Percentiles rank a stretch among this genome's conserved stretches.
phyloP scores from a whole-genome alignment of 257 asterid genomes.

The Apocynum venetum region DNA sequence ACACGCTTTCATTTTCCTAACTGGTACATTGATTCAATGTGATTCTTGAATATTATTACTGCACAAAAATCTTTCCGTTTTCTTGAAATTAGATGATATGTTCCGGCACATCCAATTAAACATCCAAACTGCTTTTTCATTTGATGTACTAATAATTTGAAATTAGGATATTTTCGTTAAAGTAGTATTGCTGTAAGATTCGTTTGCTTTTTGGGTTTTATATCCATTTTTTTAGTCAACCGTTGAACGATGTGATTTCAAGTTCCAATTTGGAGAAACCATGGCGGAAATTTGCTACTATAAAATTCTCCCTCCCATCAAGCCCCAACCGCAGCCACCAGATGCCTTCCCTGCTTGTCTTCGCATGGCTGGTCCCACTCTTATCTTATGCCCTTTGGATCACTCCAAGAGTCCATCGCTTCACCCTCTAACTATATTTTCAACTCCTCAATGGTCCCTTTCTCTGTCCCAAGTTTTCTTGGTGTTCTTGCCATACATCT shows the following conservation, averaged over 20 bases:
- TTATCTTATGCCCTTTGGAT: slow-evolving; percentile 14
- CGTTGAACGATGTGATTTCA: neutral
- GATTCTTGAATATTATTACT: too few relatives aligned
- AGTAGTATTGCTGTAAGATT: too few relatives aligned
- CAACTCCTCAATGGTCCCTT: neutral
- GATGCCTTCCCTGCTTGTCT: neutral
- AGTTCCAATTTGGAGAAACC: neutral
- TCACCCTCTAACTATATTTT: neutral
- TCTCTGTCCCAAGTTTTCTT: neutral
- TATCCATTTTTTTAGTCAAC: neutral
- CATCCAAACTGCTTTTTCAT: too few relatives aligned
- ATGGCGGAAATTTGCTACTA: neutral
- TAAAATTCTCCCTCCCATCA: neutral
- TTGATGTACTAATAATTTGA: too few relatives aligned
- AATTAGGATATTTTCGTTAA: too few relatives aligned
- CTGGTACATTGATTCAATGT: too few relatives aligned
- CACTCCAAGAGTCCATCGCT: neutral
- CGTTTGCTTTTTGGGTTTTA: too few relatives aligned
- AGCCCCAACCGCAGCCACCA: too few relatives aligned
- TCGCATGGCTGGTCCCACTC: slow-evolving; percentile 1
- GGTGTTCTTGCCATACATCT: neutral
- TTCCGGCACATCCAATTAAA: too few relatives aligned
- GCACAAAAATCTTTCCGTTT: too few relatives aligned
- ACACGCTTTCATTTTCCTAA: too few relatives aligned
- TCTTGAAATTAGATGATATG: too few relatives aligned